Conservation (phyloP, 176 grass and related monocot genomes). For the Aechmea fasciata region DNA sequence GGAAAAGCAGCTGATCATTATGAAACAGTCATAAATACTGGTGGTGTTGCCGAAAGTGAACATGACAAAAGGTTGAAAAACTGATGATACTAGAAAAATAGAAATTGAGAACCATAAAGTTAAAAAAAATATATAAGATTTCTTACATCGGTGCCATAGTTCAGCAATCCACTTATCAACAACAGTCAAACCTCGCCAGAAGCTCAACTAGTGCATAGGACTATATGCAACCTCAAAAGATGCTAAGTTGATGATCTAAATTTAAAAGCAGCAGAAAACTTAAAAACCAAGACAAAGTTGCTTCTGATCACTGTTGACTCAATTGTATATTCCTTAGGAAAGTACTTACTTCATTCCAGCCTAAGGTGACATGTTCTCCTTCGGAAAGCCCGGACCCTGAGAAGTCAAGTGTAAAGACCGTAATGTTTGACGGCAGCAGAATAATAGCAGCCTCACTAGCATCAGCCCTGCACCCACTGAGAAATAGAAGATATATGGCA, state of each 20-base stretch:
- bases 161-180: too few relatives aligned
- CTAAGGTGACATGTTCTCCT: constrained; percentile 97
- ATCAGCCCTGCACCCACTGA: constrained; percentile 99
- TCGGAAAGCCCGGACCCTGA: constrained; percentile 98
- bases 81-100: too few relatives aligned
- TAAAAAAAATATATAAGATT: too few relatives aligned
- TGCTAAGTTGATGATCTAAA: neutral
- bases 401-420: constrained; percentile 99
- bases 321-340: neutral
- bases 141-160: too few relatives aligned
- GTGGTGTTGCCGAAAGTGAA: too few relatives aligned
- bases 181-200: neutral
- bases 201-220: neutral
- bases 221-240: neutral
- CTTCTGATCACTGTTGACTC: neutral
- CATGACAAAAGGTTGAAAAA: too few relatives aligned
- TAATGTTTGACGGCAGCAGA: constrained; percentile 94
- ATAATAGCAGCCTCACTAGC: constrained; percentile 97
- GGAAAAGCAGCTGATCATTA: too few relatives aligned
- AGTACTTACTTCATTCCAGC: constrained; percentile 91
- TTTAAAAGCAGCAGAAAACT: neutral
- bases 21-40: too few relatives aligned
- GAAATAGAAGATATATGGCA: constrained; percentile 36
- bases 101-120: too few relatives aligned
- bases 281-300: neutral